Evolutionary conservation across 352 stramenopile species (phyloP).

Genomic region (Peronospora destructor): DNA sequence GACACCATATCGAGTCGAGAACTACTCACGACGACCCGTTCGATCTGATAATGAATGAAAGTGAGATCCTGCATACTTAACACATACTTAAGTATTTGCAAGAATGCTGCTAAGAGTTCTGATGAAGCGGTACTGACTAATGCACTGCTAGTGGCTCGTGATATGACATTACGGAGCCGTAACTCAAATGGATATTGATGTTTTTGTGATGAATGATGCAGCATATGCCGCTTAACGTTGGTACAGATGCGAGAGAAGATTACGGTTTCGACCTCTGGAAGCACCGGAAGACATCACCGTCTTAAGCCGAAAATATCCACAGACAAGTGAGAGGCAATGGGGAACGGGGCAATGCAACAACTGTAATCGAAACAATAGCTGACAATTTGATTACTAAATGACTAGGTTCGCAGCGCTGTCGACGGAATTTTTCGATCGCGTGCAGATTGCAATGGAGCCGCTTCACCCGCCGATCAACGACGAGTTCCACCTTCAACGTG

Average conservation of each 20-base stretch:
- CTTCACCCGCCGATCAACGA: slow-evolving; percentile 59
- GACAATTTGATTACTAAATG: slow-evolving; percentile 2
- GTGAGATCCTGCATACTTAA: slow-evolving; percentile 14
- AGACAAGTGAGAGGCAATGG: slow-evolving; percentile 33
- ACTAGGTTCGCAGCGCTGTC: slow-evolving; percentile 48
- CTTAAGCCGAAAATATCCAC: slow-evolving; percentile 48
- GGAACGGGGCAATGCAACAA: background rate
- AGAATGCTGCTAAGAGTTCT: slow-evolving; percentile 20
- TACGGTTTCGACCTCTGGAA: slow-evolving; percentile 28
- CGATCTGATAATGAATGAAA: slow-evolving; percentile 18
- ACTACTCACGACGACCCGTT: background rate
- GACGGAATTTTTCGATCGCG: slow-evolving; percentile 53
- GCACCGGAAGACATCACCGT: slow-evolving; percentile 20
- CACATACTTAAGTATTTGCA: slow-evolving; percentile 10
- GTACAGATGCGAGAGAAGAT: slow-evolving; percentile 29
- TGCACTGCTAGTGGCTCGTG: slow-evolving; percentile 2
- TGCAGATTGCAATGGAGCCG: slow-evolving; percentile 49
- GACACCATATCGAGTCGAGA: background rate
- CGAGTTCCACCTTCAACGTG: slow-evolving; percentile 43
- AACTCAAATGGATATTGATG: too few species aligned
- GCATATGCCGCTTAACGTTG: slow-evolving; percentile 6
- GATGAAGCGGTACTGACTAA: slow-evolving; percentile 17
- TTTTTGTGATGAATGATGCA: slow-evolving; percentile 7
- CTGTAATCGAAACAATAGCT: background rate
- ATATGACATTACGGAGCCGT: background rate